These are phyloP conservation scores for Zoysia matrella DNA, from an alignment of 202 grass and related monocot species.

Conservation along the genomic window DNA sequence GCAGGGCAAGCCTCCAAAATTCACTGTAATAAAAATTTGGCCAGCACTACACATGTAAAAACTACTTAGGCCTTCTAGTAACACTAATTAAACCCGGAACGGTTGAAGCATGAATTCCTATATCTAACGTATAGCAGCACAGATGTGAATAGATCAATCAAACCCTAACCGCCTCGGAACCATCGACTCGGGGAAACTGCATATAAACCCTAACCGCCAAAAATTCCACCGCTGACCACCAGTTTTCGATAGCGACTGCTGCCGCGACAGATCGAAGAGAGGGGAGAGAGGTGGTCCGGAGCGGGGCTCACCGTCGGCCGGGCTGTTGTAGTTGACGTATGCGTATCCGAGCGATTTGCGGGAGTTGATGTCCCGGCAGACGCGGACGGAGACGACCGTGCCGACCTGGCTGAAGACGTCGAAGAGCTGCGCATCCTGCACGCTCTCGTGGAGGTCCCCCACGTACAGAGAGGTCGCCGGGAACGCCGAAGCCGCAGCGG, in stretches of 20 bases:
- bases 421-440: slow-evolving; percentile 86
- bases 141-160: neutral
- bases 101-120: neutral
- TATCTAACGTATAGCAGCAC: neutral
- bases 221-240: neutral
- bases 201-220: slow-evolving; percentile 3
- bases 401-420: slow-evolving; percentile 90
- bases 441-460: slow-evolving; percentile 79
- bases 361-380: slow-evolving; percentile 84
- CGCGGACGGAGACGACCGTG: slow-evolving; percentile 77
- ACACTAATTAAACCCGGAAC: neutral
- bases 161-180: neutral
- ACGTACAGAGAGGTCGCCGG: slow-evolving; percentile 87
- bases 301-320: slow-evolving; percentile 63
- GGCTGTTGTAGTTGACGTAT: slow-evolving; percentile 89
- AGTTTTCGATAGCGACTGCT: neutral
- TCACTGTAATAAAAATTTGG: too few species aligned
- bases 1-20: neutral
- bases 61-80: too few species aligned
- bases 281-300: neutral
- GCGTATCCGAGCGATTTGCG: slow-evolving; percentile 86
- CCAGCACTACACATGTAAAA: neutral
- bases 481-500: slow-evolving; percentile 48
- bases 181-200: neutral
- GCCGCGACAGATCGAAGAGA: neutral